phyloP scores from a whole-genome alignment of 2,329 filamentous ascomycete species.

The Fusarium buharicum region DNA sequence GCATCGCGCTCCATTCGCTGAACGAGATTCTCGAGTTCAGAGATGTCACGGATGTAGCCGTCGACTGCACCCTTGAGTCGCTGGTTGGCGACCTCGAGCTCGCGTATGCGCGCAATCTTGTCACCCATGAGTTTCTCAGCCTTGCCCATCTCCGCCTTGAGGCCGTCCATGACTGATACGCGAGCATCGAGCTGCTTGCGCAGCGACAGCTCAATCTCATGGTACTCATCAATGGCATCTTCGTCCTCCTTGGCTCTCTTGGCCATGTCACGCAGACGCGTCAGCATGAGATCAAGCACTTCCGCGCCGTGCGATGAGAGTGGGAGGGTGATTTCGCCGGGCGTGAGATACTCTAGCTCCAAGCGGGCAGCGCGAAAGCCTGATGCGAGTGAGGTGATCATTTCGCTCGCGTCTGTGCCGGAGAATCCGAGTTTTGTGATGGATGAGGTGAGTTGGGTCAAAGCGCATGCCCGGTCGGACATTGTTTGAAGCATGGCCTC shows the following conservation, averaged over 20 bases:
- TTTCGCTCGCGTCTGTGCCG: slow-evolving; percentile 58
- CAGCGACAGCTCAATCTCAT: slow-evolving; percentile 64
- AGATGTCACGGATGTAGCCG: slow-evolving; percentile 64
- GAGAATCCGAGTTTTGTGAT: slow-evolving; percentile 64
- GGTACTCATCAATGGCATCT: slow-evolving; percentile 68
- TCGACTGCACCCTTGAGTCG: slow-evolving; percentile 63
- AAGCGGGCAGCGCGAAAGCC: slow-evolving; percentile 67
- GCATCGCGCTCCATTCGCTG: slow-evolving; percentile 57
- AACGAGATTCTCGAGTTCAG: slow-evolving; percentile 64
- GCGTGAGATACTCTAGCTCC: slow-evolving; percentile 70
- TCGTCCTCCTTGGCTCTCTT: slow-evolving; percentile 61
- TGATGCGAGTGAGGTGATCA: slow-evolving; percentile 58
- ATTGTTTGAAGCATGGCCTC: slow-evolving; percentile 57
- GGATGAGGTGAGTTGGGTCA: slow-evolving; percentile 57
- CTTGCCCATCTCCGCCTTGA: slow-evolving; percentile 56
- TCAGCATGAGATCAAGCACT: slow-evolving; percentile 65
- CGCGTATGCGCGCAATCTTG: slow-evolving; percentile 55
- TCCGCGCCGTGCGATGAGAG: slow-evolving; percentile 64
- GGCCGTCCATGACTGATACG: slow-evolving; percentile 61
- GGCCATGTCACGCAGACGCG: slow-evolving; percentile 60
- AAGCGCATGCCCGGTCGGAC: slow-evolving; percentile 60
- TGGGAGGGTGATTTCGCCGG: slow-evolving; percentile 66
- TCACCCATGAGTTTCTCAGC: slow-evolving; percentile 50
- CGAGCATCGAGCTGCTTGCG: slow-evolving; percentile 66
- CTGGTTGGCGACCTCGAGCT: slow-evolving; percentile 62